A percentile compares a stretch with the other conserved stretches of the same genome.
Conservation (phyloP, 1,139 yeast species). For the Blastobotrys petasosporus region DNA sequence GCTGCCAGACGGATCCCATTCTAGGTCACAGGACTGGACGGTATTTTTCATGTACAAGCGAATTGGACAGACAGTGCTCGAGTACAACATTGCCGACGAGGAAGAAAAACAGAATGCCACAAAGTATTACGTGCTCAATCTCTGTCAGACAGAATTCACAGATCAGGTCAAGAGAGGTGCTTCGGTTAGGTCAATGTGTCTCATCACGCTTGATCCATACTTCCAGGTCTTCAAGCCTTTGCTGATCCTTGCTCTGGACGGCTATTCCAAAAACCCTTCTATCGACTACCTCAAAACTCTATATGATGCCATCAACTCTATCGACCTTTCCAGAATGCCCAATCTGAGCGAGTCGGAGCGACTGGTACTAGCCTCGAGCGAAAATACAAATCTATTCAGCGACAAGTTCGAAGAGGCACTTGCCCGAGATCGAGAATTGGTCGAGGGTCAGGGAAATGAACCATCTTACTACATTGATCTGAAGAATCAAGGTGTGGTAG, state of each 20-base stretch:
- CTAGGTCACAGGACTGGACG: constrained; percentile 55
- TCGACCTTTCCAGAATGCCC: constrained; percentile 33
- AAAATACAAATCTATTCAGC: constrained; percentile 28
- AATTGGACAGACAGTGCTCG: constrained; percentile 24
- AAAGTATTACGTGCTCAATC: constrained; percentile 50
- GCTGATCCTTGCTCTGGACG: constrained; percentile 49
- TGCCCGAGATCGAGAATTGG: constrained; percentile 2
- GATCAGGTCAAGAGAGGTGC: constrained; percentile 48
- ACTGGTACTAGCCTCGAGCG: constrained; percentile 29
- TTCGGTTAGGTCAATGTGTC: constrained; percentile 49
- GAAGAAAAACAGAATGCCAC: constrained; percentile 29
- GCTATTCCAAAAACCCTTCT: constrained; percentile 30
- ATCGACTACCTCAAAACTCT: constrained; percentile 31
- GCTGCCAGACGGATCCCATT: constrained; percentile 63
- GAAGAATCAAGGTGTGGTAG: constrained; percentile 26
- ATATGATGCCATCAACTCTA: constrained; percentile 37
- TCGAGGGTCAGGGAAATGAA: constrained; percentile 12
- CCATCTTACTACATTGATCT: constrained; percentile 29
- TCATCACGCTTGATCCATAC: constrained; percentile 46
- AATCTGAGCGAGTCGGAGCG: constrained; percentile 28
- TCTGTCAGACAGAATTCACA: constrained; percentile 50
- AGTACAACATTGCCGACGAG: constrained; percentile 25
- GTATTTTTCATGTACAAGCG: constrained; percentile 45
- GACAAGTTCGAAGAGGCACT: constrained; percentile 27
- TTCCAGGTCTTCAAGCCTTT: constrained; percentile 58